These are phyloP conservation scores for Pezicula carpinea DNA, from an alignment of 2,329 filamentous ascomycete genomes.

Conservation along the genomic window DNA sequence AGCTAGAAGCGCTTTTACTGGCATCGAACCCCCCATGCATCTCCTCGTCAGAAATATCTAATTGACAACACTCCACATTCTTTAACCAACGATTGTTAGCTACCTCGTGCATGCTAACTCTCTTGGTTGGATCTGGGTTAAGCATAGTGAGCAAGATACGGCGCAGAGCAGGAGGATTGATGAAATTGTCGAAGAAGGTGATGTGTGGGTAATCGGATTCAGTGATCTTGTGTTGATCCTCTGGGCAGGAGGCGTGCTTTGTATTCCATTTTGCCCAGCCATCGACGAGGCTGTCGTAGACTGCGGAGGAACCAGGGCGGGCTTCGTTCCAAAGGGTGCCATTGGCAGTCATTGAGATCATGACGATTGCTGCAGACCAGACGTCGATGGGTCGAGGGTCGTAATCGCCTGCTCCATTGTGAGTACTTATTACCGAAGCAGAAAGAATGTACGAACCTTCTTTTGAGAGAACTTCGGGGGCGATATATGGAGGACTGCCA, in stretches of 20 bases:
- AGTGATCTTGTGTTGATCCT: conserved; percentile 39
- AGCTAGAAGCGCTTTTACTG: conserved; percentile 33
- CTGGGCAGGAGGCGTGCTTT: conserved; percentile 38
- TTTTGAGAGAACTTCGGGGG: conserved; percentile 76
- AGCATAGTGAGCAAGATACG: conserved; percentile 76
- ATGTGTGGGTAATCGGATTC: conserved; percentile 64
- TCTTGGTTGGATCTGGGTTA: conserved; percentile 68
- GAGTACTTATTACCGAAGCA: conserved; percentile 5
- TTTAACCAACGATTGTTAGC: conserved; percentile 69
- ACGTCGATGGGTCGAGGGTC: conserved; percentile 80
- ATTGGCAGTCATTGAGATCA: conserved; percentile 69
- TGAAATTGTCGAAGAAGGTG: conserved; percentile 56
- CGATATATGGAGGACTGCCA: conserved; percentile 81
- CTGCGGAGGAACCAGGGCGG: conserved; percentile 40
- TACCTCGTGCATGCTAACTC: conserved; percentile 65
- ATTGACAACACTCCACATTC: conserved; percentile 73
- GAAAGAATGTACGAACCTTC: conserved; percentile 34
- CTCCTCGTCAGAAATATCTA: conserved; percentile 61
- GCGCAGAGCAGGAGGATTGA: conserved; percentile 65
- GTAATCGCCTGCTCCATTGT: conserved; percentile 41
- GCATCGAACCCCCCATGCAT: conserved; percentile 57
- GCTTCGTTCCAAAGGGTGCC: conserved; percentile 73
- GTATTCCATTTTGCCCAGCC: conserved; percentile 67
- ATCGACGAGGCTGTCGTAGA: conserved; percentile 58
- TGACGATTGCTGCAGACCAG: conserved; percentile 82